Evolutionary conservation across 305 asterid species (phyloP).

Genomic region (Caryopteris hybrid): DNA sequence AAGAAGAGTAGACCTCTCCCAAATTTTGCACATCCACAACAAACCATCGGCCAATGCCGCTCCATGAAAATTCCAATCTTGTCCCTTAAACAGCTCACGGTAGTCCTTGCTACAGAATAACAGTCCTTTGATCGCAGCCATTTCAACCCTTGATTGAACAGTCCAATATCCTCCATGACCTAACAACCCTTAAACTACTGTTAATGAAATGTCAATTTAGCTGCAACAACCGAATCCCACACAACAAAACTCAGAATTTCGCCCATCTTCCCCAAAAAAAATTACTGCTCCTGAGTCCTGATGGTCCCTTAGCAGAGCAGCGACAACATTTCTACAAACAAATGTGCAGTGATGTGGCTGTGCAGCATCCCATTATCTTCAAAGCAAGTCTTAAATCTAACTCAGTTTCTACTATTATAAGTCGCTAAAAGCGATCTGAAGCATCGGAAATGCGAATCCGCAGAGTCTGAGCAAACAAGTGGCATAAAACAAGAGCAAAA

Average conservation of each 20-base stretch:
- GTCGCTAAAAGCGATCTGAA: constrained; percentile 18
- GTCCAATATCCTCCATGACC: constrained; percentile 95
- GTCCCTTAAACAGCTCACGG: constrained; percentile 60
- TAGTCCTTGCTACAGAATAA: constrained; percentile 58
- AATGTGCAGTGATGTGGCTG: constrained; percentile 18
- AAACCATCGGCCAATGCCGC: constrained; percentile 93
- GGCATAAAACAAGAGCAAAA: constrained; percentile 25
- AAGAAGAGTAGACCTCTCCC: constrained; percentile 51
- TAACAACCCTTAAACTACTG: constrained; percentile 21
- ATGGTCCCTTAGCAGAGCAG: constrained; percentile 21
- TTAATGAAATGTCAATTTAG: constrained; percentile 23
- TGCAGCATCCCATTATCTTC: constrained; percentile 23
- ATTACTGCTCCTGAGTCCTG: constrained; percentile 14
- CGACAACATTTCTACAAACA: constrained; percentile 23
- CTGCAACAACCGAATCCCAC: constrained; percentile 16
- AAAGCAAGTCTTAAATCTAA: constrained; percentile 25
- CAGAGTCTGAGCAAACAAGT: constrained; percentile 21
- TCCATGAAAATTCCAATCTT: constrained; percentile 68
- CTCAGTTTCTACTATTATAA: constrained; percentile 20
- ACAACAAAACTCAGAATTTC: constrained; percentile 13
- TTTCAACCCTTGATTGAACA: constrained; percentile 86
- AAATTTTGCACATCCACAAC: constrained; percentile 66
- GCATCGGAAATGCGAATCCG: constrained; percentile 22
- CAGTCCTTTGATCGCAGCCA: constrained; percentile 82
- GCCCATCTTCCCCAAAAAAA: constrained; percentile 14